A percentile compares a stretch with the other conserved stretches of the same genome.
These are phyloP conservation scores for Lachnellula arida DNA, from an alignment of 2,329 filamentous ascomycete genomes.

Conservation along the genomic window DNA sequence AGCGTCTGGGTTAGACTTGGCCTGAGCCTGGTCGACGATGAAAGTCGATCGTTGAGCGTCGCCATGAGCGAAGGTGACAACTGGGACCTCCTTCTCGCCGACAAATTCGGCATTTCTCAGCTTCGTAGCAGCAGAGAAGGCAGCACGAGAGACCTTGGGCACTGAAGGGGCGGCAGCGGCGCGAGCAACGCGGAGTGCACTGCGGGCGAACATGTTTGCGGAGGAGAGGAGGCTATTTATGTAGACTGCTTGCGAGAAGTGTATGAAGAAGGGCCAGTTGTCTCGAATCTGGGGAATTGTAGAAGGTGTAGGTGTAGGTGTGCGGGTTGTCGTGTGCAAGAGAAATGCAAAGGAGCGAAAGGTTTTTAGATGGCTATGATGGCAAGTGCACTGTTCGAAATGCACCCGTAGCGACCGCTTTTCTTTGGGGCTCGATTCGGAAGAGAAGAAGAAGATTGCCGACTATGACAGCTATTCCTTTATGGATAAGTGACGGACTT, in stretches of 20 bases:
- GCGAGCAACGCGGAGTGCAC: constrained; percentile 13
- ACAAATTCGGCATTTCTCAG: constrained; percentile 24
- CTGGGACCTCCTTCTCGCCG: constrained; percentile 27
- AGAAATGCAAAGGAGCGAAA: not conserved
- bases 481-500: too few species aligned
- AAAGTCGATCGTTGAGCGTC: constrained; percentile 22
- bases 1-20: constrained; percentile 9
- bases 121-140: constrained; percentile 20
- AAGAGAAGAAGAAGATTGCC: too few species aligned
- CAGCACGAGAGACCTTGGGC: constrained; percentile 17
- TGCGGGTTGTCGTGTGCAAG: not conserved
- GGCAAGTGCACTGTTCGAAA: not conserved
- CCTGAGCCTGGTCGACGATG: constrained; percentile 20
- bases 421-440: too few species aligned
- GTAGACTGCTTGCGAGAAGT: not conserved
- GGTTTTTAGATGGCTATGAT: not conserved
- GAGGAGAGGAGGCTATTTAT: not conserved
- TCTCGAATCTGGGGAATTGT: not conserved
- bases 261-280: not conserved
- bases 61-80: constrained; percentile 20
- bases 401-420: too few species aligned
- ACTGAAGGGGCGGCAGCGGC: not conserved
- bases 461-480: too few species aligned
- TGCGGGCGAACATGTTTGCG: constrained; percentile 23
- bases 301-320: not conserved